Conservation (phyloP, 768 basidiomycete species). For the Naganishia antarctica region DNA sequence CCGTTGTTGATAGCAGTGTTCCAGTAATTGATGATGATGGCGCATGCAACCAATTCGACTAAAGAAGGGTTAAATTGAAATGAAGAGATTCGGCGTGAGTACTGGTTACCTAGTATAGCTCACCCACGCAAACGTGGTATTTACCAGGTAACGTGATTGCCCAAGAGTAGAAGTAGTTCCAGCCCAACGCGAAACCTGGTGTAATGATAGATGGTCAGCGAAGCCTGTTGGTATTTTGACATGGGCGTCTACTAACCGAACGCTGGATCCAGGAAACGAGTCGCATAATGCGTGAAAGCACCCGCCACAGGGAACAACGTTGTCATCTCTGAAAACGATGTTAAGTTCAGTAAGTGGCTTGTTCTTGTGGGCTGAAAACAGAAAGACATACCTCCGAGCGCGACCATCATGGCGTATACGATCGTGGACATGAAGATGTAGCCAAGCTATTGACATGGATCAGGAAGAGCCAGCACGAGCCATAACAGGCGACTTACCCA, state of each 20-base stretch:
- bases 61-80: background rate
- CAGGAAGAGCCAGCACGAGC: too few relatives aligned
- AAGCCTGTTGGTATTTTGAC: constrained; percentile 21
- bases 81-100: background rate
- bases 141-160: constrained; percentile 45
- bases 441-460: constrained; percentile 11
- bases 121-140: too few relatives aligned
- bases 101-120: too few relatives aligned
- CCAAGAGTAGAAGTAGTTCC: constrained; percentile 47
- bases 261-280: constrained; percentile 50
- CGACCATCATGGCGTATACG: constrained; percentile 48
- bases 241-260: constrained; percentile 37
- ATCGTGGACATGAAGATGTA: constrained; percentile 44
- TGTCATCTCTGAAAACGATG: constrained; percentile 34
- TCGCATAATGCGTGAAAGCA: constrained; percentile 54
- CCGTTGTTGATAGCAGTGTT: constrained; percentile 51
- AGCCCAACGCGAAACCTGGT: constrained; percentile 29
- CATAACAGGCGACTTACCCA: constrained; percentile 36
- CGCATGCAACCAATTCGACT: constrained; percentile 39
- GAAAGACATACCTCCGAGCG: constrained; percentile 32
- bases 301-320: constrained; percentile 48
- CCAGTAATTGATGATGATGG: constrained; percentile 48
- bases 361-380: constrained; percentile 30
- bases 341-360: background rate
- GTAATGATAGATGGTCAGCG: constrained; percentile 19